A percentile compares a stretch with the other conserved stretches of the same genome.
These are phyloP conservation scores for Pyrus betulifolia DNA, from an alignment of 306 rosid species.

Conservation along the genomic window DNA sequence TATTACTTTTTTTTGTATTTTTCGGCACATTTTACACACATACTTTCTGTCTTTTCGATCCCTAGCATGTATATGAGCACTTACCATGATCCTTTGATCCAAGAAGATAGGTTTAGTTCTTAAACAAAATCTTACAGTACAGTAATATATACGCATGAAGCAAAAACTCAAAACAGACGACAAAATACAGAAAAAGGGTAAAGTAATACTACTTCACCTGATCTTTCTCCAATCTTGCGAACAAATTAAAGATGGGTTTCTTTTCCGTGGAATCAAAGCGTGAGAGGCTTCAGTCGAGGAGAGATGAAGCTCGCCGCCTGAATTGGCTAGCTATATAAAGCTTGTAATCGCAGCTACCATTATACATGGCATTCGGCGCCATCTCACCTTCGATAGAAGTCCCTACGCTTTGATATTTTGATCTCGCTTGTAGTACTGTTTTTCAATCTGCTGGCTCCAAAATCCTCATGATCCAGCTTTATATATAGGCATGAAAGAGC, in stretches of 20 bases:
- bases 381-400: slow-evolving; percentile 32
- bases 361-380: not conserved
- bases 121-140: not conserved
- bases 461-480: not conserved
- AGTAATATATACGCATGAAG: no score
- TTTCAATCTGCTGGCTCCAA: no score
- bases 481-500: not conserved
- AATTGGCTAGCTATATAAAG: not conserved
- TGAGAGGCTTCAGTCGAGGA: slow-evolving; percentile 36
- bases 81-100: no score
- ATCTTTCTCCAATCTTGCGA: not conserved
- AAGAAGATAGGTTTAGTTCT: not conserved
- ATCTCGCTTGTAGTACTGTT: no score
- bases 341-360: not conserved
- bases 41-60: not conserved
- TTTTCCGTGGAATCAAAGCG: slow-evolving; percentile 5
- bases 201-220: not conserved
- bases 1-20: no score
- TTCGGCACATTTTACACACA: no score
- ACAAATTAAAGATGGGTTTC: not conserved
- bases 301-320: slow-evolving; percentile 29
- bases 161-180: not conserved
- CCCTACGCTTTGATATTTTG: not conserved
- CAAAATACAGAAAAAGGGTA: not conserved
- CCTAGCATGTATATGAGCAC: not conserved